These are phyloP conservation scores for Corchorus olitorius DNA, from an alignment of 345 rosid species.

Conservation along the genomic window DNA sequence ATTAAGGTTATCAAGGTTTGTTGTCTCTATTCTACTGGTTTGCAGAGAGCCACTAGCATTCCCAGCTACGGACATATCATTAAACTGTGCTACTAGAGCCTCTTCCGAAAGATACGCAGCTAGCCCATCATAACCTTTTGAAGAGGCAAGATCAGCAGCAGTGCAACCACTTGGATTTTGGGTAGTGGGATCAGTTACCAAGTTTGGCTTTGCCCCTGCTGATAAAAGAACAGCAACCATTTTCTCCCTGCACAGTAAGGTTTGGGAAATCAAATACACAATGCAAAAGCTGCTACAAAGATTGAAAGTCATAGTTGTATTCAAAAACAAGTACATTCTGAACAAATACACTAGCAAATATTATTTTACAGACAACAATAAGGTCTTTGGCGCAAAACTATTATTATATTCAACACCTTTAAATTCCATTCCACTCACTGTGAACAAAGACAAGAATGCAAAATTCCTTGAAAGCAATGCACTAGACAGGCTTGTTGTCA, in stretches of 20 bases:
- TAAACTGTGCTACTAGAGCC: conserved; percentile 75
- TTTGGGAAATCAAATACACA: conserved; percentile 19
- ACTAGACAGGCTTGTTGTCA: not conserved
- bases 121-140: conserved; percentile 74
- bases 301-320: not conserved
- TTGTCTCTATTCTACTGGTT: conserved; percentile 39
- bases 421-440: not conserved
- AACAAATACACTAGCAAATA: conserved; percentile 5
- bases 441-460: not conserved
- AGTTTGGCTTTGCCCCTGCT: conserved; percentile 83
- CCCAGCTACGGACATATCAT: conserved; percentile 88
- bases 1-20: conserved; percentile 38
- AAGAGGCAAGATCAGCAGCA: conserved; percentile 86
- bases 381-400: not conserved
- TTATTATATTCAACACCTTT: not conserved
- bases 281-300: not conserved
- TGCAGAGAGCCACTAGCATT: conserved; percentile 69
- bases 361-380: conserved; percentile 4
- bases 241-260: conserved; percentile 64
- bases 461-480: not conserved
- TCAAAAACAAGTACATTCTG: conserved; percentile 10
- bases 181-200: conserved; percentile 83
- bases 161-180: conserved; percentile 72
- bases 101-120: conserved; percentile 90
- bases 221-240: conserved; percentile 92